Percentiles rank a stretch among this genome's conserved stretches.
Evolutionary conservation across 2,329 filamentous ascomycete genomes (phyloP).

Genomic region (Trichoderma polysporum): DNA sequence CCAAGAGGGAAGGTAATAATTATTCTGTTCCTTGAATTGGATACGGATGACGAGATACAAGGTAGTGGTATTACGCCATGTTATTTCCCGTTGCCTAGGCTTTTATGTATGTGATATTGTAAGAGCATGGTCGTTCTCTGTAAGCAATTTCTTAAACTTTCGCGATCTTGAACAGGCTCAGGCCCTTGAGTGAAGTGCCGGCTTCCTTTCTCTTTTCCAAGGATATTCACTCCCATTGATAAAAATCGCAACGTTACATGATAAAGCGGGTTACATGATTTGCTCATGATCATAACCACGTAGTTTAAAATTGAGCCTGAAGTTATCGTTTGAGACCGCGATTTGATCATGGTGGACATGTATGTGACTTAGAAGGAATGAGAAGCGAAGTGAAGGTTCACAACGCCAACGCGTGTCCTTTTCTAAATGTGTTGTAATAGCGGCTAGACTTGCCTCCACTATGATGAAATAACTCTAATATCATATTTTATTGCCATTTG

Average conservation of each 20-base stretch:
- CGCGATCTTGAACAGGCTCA: not conserved
- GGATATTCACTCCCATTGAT: not conserved
- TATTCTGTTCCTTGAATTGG: not conserved
- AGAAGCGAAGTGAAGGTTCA: no score
- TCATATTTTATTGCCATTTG: not conserved
- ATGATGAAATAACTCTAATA: not conserved
- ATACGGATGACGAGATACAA: not conserved
- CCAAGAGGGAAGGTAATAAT: not conserved
- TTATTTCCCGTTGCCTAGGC: not conserved
- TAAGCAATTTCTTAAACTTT: not conserved
- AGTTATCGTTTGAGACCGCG: not conserved
- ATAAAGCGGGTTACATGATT: not conserved
- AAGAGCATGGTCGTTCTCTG: not conserved
- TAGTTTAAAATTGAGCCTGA: not conserved
- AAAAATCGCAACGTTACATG: slow-evolving; percentile 2
- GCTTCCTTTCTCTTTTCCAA: not conserved
- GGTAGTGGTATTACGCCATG: not conserved
- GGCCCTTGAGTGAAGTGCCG: not conserved
- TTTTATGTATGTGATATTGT: not conserved
- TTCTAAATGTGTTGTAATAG: no score
- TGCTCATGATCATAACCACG: not conserved
- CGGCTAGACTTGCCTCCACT: no score
- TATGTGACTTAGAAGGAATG: not conserved
- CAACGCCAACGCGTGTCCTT: no score
- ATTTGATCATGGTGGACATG: not conserved